Conservation (phyloP, 1,284 basidiomycete genomes). For the Gomphus sp. region DNA sequence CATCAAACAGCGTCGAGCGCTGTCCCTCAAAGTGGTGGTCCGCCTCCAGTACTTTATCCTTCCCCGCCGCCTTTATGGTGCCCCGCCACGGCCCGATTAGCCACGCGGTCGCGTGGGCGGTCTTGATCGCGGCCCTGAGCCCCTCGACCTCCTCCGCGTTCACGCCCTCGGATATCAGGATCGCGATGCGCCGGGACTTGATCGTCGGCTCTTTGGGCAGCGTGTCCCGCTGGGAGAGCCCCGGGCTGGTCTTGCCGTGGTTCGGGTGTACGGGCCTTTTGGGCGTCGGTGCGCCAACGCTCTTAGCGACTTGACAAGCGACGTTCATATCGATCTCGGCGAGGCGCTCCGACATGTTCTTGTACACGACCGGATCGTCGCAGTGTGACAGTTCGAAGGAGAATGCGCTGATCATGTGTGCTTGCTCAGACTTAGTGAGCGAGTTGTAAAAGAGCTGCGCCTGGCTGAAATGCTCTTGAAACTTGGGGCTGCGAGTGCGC, state of each 20-base stretch:
- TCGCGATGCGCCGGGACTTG: constrained; percentile 59
- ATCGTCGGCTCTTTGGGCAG: constrained; percentile 55
- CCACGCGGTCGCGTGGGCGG: constrained; percentile 40
- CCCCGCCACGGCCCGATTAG: constrained; percentile 64
- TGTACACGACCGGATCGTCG: constrained; percentile 62
- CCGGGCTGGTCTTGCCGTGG: constrained; percentile 43
- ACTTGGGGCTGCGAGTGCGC: constrained; percentile 62
- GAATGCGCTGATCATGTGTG: constrained; percentile 56
- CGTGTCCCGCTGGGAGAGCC: constrained; percentile 55
- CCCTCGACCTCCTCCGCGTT: constrained; percentile 47
- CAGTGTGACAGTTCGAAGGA: constrained; percentile 77
- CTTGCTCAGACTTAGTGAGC: constrained; percentile 52
- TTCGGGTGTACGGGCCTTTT: constrained; percentile 38
- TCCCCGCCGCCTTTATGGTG: constrained; percentile 36
- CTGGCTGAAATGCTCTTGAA: constrained; percentile 62
- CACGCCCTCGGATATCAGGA: constrained; percentile 60
- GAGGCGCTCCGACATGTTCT: constrained; percentile 54
- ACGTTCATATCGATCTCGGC: constrained; percentile 64
- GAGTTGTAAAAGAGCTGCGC: constrained; percentile 79
- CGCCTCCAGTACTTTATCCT: constrained; percentile 32
- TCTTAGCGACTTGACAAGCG: constrained; percentile 53
- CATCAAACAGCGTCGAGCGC: constrained; percentile 75
- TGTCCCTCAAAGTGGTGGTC: constrained; percentile 71
- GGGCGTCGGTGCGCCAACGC: constrained; percentile 52
- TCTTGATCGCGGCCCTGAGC: constrained; percentile 40